Percentiles rank a stretch among this genome's conserved stretches.
phyloP scores from a whole-genome alignment of 805 yeast species.

The Nakazawaea wyomingensis region DNA sequence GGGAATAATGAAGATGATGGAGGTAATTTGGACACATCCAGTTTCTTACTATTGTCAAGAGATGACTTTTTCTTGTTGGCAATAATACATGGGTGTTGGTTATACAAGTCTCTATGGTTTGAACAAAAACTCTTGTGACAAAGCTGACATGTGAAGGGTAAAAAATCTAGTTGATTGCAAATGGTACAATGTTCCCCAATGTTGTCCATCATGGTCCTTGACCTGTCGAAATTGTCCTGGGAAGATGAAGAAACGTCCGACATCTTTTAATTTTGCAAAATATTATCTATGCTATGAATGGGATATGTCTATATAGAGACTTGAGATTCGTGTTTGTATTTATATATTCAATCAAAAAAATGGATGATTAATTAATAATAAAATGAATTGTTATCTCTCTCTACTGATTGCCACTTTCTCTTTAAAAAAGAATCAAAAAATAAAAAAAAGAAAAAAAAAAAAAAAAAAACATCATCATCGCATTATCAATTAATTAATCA shows the following conservation, averaged over 20 bases:
- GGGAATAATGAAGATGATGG: conserved; percentile 48
- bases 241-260: conserved; percentile 1
- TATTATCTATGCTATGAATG: too few species aligned
- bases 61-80: too few species aligned
- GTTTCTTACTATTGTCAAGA: not conserved
- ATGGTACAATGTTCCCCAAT: conserved; percentile 53
- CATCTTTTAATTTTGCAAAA: too few species aligned
- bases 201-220: conserved; percentile 35
- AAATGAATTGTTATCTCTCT: not conserved
- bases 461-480: too few species aligned
- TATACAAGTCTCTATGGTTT: conserved; percentile 37
- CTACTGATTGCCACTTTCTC: too few species aligned
- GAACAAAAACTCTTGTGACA: conserved; percentile 43
- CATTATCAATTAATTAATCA: too few species aligned
- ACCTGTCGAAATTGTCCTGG: conserved; percentile 14
- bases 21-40: too few species aligned
- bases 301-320: too few species aligned
- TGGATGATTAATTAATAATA: not conserved
- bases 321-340: too few species aligned
- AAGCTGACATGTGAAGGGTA: conserved; percentile 51
- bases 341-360: too few species aligned
- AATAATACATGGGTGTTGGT: conserved; percentile 25
- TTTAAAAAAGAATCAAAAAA: too few species aligned
- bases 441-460: too few species aligned
- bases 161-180: conserved; percentile 50